Conservation (phyloP, 805 yeast species). For the Yamadazyma nakazawae region DNA sequence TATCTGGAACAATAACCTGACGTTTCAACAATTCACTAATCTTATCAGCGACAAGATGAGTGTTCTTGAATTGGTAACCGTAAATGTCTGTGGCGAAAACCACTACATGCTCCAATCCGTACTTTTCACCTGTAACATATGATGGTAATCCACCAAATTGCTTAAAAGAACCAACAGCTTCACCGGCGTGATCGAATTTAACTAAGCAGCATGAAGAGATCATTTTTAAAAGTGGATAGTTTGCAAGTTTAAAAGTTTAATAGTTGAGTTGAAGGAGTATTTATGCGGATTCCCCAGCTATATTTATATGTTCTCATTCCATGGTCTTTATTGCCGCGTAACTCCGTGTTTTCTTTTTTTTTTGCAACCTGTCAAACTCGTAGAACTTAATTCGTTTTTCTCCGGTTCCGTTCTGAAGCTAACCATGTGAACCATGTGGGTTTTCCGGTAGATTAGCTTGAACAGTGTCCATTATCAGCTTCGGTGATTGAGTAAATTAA, state of each 20-base stretch:
- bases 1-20: slow-evolving; percentile 29
- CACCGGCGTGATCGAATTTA: slow-evolving; percentile 27
- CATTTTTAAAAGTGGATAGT: neutral
- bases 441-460: too few species aligned
- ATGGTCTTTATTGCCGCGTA: too few species aligned
- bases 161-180: slow-evolving; percentile 20
- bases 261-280: neutral
- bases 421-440: too few species aligned
- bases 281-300: neutral
- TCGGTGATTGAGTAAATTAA: too few species aligned
- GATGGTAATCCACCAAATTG: slow-evolving; percentile 24
- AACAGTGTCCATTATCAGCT: too few species aligned
- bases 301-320: too few species aligned
- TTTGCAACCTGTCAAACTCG: too few species aligned
- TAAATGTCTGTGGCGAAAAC: slow-evolving; percentile 28
- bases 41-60: slow-evolving; percentile 27
- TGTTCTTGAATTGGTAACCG: slow-evolving; percentile 28
- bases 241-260: too few species aligned
- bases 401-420: too few species aligned
- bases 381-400: too few species aligned
- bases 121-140: slow-evolving; percentile 24
- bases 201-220: slow-evolving; percentile 20
- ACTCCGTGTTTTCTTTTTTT: too few species aligned
- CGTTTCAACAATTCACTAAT: slow-evolving; percentile 15
- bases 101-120: slow-evolving; percentile 16